Evolutionary conservation across 345 rosid genomes (phyloP).

Genomic region (Murraya koenigii): DNA sequence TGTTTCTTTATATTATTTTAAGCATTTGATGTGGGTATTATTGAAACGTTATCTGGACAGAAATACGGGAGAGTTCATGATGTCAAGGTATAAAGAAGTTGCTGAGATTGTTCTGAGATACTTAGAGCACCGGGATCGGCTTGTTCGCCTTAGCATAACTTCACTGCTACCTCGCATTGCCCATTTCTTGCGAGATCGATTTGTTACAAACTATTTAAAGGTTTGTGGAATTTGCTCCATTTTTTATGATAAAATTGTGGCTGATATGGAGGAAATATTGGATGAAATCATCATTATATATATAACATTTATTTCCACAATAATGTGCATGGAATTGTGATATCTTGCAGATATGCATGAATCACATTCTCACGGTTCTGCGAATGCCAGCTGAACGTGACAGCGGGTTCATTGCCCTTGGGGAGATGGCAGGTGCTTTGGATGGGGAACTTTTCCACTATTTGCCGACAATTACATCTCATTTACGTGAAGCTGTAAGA

Average conservation of each 20-base stretch:
- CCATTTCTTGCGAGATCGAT: slow-evolving; percentile 95
- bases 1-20: slow-evolving; percentile 1
- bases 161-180: slow-evolving; percentile 98
- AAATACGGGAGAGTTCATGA: slow-evolving; percentile 99
- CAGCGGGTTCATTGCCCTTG: slow-evolving; percentile 96
- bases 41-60: slow-evolving; percentile 43
- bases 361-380: slow-evolving; percentile 85
- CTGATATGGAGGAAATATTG: not conserved
- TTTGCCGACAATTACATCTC: slow-evolving; percentile 94
- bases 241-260: slow-evolving; percentile 6
- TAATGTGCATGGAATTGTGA: slow-evolving; percentile 7
- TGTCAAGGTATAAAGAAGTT: slow-evolving; percentile 98
- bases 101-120: slow-evolving; percentile 97
- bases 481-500: slow-evolving; percentile 93
- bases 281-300: not conserved
- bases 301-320: not conserved
- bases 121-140: slow-evolving; percentile 88
- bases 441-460: slow-evolving; percentile 90
- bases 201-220: slow-evolving; percentile 87
- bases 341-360: slow-evolving; percentile 88
- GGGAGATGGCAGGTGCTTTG: slow-evolving; percentile 99
- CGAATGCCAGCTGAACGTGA: slow-evolving; percentile 88
- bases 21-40: slow-evolving; percentile 5
- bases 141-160: slow-evolving; percentile 99
- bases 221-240: slow-evolving; percentile 40